phyloP scores from a whole-genome alignment of 805 yeast genomes.

The Saturnispora ahearnii region DNA sequence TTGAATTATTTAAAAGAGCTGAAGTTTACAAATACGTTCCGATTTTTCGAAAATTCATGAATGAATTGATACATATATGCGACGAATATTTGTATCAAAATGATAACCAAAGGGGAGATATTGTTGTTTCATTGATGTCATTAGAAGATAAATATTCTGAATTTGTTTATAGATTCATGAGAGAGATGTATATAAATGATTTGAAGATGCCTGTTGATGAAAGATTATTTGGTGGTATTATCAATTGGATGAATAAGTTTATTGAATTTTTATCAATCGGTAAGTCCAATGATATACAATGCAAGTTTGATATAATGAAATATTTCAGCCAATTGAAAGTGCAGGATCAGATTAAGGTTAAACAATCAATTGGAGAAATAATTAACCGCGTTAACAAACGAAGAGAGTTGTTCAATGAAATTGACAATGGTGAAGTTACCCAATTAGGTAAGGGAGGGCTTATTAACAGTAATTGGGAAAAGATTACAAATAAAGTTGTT shows the following conservation, averaged over 20 bases:
- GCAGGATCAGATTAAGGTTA: slow-evolving; percentile 18
- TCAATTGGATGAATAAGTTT: slow-evolving; percentile 65
- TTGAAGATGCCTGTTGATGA: slow-evolving; percentile 28
- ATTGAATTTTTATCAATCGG: slow-evolving; percentile 57
- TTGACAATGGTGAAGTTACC: slow-evolving; percentile 13
- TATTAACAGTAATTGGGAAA: slow-evolving; percentile 35
- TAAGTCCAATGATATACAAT: slow-evolving; percentile 32
- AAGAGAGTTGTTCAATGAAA: slow-evolving; percentile 31
- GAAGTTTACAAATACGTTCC: slow-evolving; percentile 56
- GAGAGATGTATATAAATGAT: slow-evolving; percentile 75
- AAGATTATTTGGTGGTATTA: slow-evolving; percentile 55
- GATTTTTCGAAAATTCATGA: slow-evolving; percentile 55
- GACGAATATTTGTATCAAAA: slow-evolving; percentile 41
- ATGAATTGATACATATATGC: slow-evolving; percentile 52
- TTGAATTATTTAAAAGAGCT: slow-evolving; percentile 57
- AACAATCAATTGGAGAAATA: slow-evolving; percentile 34
- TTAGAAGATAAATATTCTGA: slow-evolving; percentile 67
- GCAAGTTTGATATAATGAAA: slow-evolving; percentile 37
- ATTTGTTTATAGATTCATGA: slow-evolving; percentile 64
- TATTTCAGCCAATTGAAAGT: slow-evolving; percentile 22
- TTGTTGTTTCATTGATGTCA: slow-evolving; percentile 57
- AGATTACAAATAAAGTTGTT: slow-evolving; percentile 28
- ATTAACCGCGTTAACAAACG: slow-evolving; percentile 31
- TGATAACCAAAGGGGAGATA: slow-evolving; percentile 36
- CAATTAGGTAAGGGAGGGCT: slow-evolving; percentile 19